A percentile compares a stretch with the other conserved stretches of the same genome.
Evolutionary conservation across 2,329 filamentous ascomycete species (phyloP).

Genomic region (Pseudogymnoascus sp.): DNA sequence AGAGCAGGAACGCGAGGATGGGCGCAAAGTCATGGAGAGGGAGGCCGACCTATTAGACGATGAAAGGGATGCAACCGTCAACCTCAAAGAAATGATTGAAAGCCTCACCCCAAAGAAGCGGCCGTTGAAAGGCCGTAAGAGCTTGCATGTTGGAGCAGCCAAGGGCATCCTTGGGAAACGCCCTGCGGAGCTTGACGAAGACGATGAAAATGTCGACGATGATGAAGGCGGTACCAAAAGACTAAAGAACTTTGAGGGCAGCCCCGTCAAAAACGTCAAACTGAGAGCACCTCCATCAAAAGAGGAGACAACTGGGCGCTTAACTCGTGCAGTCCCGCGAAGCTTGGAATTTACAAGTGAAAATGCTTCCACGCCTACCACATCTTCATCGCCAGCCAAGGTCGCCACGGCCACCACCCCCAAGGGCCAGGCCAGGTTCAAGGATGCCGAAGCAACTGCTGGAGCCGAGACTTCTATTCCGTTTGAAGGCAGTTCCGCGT

Average conservation of each 20-base stretch:
- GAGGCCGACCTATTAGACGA: conserved; percentile 41
- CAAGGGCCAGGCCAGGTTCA: conserved; percentile 46
- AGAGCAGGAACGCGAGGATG: conserved; percentile 53
- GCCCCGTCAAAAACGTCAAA: conserved; percentile 66
- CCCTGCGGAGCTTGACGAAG: conserved; percentile 59
- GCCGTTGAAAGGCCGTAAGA: conserved; percentile 58
- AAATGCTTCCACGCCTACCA: conserved; percentile 35
- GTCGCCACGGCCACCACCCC: conserved; percentile 43
- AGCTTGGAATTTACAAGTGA: conserved; percentile 35
- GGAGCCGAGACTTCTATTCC: conserved; percentile 34
- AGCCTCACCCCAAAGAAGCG: conserved; percentile 70
- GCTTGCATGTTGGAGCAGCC: conserved; percentile 66
- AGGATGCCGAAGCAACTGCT: conserved; percentile 37
- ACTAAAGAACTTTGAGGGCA: conserved; percentile 61
- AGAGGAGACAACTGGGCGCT: conserved; percentile 54
- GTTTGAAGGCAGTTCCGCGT: conserved; percentile 34
- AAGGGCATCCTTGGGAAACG: conserved; percentile 66
- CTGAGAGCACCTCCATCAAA: conserved; percentile 61
- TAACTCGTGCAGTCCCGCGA: conserved; percentile 41
- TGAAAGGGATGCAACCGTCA: conserved; percentile 55
- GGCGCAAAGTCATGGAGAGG: conserved; percentile 45
- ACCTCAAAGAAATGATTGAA: conserved; percentile 67
- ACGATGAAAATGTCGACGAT: conserved; percentile 49
- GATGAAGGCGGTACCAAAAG: conserved; percentile 57
- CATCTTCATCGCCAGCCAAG: conserved; percentile 41